Conservation (phyloP, 1,284 basidiomycete genomes). For the Apiotrichum domesticum region DNA sequence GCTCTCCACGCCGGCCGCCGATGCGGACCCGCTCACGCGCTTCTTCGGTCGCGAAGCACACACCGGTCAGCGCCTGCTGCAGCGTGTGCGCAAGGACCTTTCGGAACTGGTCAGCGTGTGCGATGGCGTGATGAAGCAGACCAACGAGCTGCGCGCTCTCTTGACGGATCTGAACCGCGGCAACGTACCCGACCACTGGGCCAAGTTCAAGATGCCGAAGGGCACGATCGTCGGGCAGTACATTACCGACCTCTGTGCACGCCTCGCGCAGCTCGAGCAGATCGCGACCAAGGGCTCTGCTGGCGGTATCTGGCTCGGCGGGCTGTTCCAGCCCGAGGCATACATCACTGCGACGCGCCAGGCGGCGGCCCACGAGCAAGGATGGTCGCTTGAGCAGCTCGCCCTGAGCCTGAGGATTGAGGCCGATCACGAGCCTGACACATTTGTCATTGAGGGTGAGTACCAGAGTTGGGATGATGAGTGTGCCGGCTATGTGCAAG, state of each 20-base stretch:
- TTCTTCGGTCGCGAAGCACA: slow-evolving; percentile 82
- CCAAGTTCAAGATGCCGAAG: slow-evolving; percentile 77
- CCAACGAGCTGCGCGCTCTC: slow-evolving; percentile 80
- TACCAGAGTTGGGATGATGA: slow-evolving; percentile 52
- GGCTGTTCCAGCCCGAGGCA: slow-evolving; percentile 90
- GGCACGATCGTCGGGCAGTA: slow-evolving; percentile 73
- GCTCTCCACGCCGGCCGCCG: slow-evolving; percentile 19
- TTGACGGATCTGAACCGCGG: slow-evolving; percentile 85
- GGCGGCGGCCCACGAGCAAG: slow-evolving; percentile 80
- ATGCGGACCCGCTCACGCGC: slow-evolving; percentile 69
- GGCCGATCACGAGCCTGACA: slow-evolving; percentile 52
- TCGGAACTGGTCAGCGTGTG: slow-evolving; percentile 75
- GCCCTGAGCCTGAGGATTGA: slow-evolving; percentile 72
- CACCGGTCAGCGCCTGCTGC: slow-evolving; percentile 69
- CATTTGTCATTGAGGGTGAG: slow-evolving; percentile 80
- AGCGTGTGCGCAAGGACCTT: slow-evolving; percentile 71
- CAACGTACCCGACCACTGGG: slow-evolving; percentile 80
- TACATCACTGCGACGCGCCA: slow-evolving; percentile 92
- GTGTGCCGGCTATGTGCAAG: too few relatives aligned
- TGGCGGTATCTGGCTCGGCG: slow-evolving; percentile 73
- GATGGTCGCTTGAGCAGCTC: slow-evolving; percentile 86
- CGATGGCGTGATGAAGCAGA: slow-evolving; percentile 81
- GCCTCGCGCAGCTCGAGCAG: slow-evolving; percentile 71
- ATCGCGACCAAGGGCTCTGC: slow-evolving; percentile 54
- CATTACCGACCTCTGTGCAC: slow-evolving; percentile 72